Conservation (phyloP, 2,329 filamentous ascomycete species). For the Neurospora sp. region DNA sequence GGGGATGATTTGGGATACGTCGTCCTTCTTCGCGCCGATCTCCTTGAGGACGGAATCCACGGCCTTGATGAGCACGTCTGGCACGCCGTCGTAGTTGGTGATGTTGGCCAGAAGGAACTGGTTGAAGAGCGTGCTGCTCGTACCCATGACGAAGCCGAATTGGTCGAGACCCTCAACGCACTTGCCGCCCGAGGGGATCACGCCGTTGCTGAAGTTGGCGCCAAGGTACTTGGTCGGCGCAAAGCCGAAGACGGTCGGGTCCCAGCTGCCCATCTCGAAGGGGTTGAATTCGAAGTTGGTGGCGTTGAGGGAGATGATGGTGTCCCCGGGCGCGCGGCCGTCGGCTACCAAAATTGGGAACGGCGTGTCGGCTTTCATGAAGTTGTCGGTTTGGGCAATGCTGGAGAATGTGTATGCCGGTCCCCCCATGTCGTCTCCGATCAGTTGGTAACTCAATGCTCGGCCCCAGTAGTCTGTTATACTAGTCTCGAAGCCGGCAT, state of each 20-base stretch:
- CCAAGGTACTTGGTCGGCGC: conserved; percentile 50
- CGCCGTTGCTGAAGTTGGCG: conserved; percentile 45
- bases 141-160: conserved; percentile 74
- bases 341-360: conserved; percentile 42
- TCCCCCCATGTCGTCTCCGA: conserved; percentile 66
- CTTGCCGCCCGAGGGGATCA: conserved; percentile 39
- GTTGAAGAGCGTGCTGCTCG: conserved; percentile 79
- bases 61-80: conserved; percentile 39
- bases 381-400: conserved; percentile 32
- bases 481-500: conserved; percentile 57
- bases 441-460: conserved; percentile 74
- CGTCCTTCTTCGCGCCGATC: conserved; percentile 43
- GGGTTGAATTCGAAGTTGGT: conserved; percentile 57
- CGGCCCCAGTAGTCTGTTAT: conserved; percentile 88
- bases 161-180: conserved; percentile 80
- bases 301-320: conserved; percentile 40
- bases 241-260: conserved; percentile 49
- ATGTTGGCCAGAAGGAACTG: conserved; percentile 58
- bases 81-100: conserved; percentile 27
- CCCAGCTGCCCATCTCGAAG: conserved; percentile 57
- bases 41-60: conserved; percentile 40
- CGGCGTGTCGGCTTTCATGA: conserved; percentile 32
- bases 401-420: conserved; percentile 75
- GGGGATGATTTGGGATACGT: conserved; percentile 41
- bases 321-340: conserved; percentile 33